Base-by-base conservation (phyloP, 2,329 filamentous ascomycete species). In the Colletotrichum spaethianum region DNA sequence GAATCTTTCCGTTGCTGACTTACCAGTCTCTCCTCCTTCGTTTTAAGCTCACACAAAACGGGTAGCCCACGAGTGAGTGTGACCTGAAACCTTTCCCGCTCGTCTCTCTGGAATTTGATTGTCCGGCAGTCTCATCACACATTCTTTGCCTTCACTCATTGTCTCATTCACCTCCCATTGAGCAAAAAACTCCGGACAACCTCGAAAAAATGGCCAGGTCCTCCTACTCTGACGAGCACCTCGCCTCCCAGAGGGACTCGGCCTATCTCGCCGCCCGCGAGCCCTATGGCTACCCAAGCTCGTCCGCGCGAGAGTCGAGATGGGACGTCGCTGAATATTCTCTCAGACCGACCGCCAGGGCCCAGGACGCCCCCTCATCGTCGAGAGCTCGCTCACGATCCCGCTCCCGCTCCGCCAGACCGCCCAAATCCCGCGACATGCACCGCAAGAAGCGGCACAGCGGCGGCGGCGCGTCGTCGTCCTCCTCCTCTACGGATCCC, bases 311-410 rank as follows among this genome's bases (percentile, higher is more conserved):
- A 33, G 64, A 72, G 42, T 72, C 69, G 4, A 72, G 61, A 46
- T 67, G 64, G 50, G 57, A 68, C 28, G 57, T 68, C 11, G 66
- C 56, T 28, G 69, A 62, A 38, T 50, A 57, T n/a, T 72, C 69
- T 4, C 69, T 63, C 59, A 68, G 69, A 31, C 52, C 69, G n/a
- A 57, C 57, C 33, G 57, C 57, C 44, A 55, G 65, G 42, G 44
- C 36, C 44, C 36, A 63, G 9, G 69, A 72, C 31, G 48, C 69
- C 2, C 57, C 59, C 20, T 55, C 64, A 7, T 69, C 67, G 11
- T 46, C 69, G 3, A 62, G 69, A 53, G 50, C 50, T 12, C 64
- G 65, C 42, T 72, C 69, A 23, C 57, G 64, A 57, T 67, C 69
- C 40, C 57, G 64, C 38, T 69, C 64, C 16, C 69, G 65, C 36